Evolutionary conservation across 345 rosid species (phyloP).

Genomic region (Moricandia arvensis): DNA sequence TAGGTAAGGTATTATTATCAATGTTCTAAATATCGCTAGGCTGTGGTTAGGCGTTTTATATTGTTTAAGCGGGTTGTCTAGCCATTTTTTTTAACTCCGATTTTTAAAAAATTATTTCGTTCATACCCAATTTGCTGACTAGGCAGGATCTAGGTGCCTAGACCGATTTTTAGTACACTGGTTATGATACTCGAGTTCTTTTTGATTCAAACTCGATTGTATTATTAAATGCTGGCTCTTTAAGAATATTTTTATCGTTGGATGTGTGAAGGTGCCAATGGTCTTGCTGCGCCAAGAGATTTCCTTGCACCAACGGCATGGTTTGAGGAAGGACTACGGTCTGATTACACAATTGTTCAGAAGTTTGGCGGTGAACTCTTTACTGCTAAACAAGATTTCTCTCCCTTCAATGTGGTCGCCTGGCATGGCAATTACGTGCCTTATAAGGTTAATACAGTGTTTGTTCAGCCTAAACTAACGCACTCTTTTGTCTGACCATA

Average conservation of each 20-base stretch:
- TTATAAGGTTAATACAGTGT: slow-evolving; percentile 57
- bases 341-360: slow-evolving; percentile 70
- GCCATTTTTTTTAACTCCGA: no score
- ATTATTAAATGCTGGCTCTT: no score
- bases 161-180: no score
- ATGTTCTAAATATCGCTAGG: no score
- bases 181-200: no score
- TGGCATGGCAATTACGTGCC: slow-evolving; percentile 99
- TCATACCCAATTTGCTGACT: no score
- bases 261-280: slow-evolving; percentile 72
- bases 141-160: no score
- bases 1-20: slow-evolving; percentile 68
- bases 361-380: slow-evolving; percentile 90
- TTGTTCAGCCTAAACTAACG: neutral
- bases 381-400: slow-evolving; percentile 88
- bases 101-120: no score
- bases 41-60: no score
- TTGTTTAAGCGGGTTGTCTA: no score
- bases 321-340: slow-evolving; percentile 68
- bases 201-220: neutral
- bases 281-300: slow-evolving; percentile 93
- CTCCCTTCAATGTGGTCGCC: slow-evolving; percentile 95
- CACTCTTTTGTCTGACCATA: neutral
- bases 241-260: slow-evolving; percentile 9
- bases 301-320: slow-evolving; percentile 84